phyloP scores from a whole-genome alignment of 2,329 filamentous ascomycete species.

The Botrytis sinoallii region DNA sequence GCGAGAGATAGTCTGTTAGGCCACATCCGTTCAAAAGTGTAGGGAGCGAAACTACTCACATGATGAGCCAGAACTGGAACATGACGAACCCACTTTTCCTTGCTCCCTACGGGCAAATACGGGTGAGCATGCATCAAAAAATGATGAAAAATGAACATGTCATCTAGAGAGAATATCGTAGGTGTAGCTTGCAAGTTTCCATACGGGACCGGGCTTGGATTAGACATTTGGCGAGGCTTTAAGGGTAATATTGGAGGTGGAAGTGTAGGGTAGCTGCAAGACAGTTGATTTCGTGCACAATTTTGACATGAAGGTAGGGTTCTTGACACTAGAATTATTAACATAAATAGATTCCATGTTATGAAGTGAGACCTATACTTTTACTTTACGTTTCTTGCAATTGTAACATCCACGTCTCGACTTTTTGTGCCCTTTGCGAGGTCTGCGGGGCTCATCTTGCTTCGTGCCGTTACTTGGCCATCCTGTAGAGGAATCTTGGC shows the following conservation, averaged over 20 bases:
- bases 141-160: slow-evolving; percentile 12
- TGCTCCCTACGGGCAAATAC: background rate
- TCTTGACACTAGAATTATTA: background rate
- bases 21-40: background rate
- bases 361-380: background rate
- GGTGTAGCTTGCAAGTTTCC: background rate
- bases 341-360: background rate
- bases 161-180: background rate
- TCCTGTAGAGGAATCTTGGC: background rate
- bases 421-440: slow-evolving; percentile 5
- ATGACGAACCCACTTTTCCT: background rate
- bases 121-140: background rate
- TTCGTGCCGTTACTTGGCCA: background rate
- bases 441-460: background rate
- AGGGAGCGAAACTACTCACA: background rate
- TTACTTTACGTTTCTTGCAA: slow-evolving; percentile 7
- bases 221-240: background rate
- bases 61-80: slow-evolving; percentile 6
- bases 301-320: slow-evolving; percentile 3
- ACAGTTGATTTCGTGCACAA: background rate
- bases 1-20: background rate
- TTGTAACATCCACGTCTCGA: slow-evolving; percentile 5
- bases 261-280: background rate
- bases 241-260: background rate
- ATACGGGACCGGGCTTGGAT: background rate